Evolutionary conservation across 164 flowering plant genomes (phyloP).

Genomic region (Chimonanthus praecox): DNA sequence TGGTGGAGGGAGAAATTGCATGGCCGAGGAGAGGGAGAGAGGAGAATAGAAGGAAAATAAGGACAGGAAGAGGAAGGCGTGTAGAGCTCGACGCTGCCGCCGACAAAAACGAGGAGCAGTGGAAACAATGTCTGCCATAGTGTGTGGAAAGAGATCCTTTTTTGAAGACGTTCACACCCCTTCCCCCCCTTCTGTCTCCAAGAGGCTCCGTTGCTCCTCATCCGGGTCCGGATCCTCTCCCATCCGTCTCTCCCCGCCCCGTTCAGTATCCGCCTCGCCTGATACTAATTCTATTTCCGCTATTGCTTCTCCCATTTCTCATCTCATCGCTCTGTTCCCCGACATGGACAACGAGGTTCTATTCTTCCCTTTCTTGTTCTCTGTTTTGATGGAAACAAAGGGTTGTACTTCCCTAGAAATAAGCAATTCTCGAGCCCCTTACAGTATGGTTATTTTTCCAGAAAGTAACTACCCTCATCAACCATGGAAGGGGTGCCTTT

Average conservation of each 20-base stretch:
- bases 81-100: background rate
- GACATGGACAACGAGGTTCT: slow-evolving; percentile 23
- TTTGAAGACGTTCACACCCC: slow-evolving; percentile 37
- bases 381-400: background rate
- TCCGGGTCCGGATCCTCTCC: slow-evolving; percentile 1
- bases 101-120: slow-evolving; percentile 2
- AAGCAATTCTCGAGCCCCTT: too few relatives aligned
- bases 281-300: background rate
- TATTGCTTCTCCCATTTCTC: background rate
- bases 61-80: background rate
- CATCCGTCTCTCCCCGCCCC: slow-evolving; percentile 1
- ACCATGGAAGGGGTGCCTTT: too few relatives aligned
- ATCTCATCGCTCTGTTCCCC: slow-evolving; percentile 17
- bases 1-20: background rate
- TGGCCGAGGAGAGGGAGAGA: background rate
- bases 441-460: too few relatives aligned
- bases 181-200: slow-evolving; percentile 25
- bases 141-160: slow-evolving; percentile 53
- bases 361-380: background rate
- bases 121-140: slow-evolving; percentile 51
- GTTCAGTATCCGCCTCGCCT: background rate
- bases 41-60: background rate
- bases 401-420: too few relatives aligned
- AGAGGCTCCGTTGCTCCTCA: slow-evolving; percentile 34
- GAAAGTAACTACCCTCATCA: too few relatives aligned